Conservation (phyloP, 2,329 filamentous ascomycete species). For the Microdochium bolleyi region DNA sequence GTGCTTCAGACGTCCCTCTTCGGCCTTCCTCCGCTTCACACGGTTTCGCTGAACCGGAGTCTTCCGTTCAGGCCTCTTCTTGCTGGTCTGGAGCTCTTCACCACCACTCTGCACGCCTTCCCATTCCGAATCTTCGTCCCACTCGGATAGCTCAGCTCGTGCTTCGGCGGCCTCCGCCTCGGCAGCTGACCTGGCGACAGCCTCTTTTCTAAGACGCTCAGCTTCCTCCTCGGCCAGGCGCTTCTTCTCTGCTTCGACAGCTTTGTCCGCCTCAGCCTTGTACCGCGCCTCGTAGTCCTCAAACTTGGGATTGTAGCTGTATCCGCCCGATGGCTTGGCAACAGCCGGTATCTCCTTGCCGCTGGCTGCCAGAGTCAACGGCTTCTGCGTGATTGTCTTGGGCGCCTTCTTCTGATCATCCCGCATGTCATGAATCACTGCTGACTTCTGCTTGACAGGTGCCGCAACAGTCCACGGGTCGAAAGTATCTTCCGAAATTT, state of each 20-base stretch:
- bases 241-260: constrained; percentile 69
- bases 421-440: constrained; percentile 24
- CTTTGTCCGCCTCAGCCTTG: constrained; percentile 67
- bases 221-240: constrained; percentile 60
- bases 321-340: constrained; percentile 68
- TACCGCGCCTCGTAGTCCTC: constrained; percentile 77
- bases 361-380: constrained; percentile 73
- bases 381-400: constrained; percentile 64
- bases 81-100: constrained; percentile 55
- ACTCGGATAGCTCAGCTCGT: constrained; percentile 57
- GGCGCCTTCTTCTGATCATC: constrained; percentile 60
- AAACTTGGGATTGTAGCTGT: constrained; percentile 88
- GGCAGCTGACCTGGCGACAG: constrained; percentile 61
- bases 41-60: constrained; percentile 81
- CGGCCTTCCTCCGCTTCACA: constrained; percentile 80
- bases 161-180: constrained; percentile 68
- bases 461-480: constrained; percentile 66
- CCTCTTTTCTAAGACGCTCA: constrained; percentile 60
- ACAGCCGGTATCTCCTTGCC: constrained; percentile 77
- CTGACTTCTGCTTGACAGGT: constrained; percentile 17
- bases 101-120: constrained; percentile 80
- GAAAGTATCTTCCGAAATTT: constrained; percentile 56
- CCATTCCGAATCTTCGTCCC: constrained; percentile 87
- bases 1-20: constrained; percentile 68
- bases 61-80: constrained; percentile 77